phyloP scores from a whole-genome alignment of 305 asterid species.

The Fraxinus angustifolia region DNA sequence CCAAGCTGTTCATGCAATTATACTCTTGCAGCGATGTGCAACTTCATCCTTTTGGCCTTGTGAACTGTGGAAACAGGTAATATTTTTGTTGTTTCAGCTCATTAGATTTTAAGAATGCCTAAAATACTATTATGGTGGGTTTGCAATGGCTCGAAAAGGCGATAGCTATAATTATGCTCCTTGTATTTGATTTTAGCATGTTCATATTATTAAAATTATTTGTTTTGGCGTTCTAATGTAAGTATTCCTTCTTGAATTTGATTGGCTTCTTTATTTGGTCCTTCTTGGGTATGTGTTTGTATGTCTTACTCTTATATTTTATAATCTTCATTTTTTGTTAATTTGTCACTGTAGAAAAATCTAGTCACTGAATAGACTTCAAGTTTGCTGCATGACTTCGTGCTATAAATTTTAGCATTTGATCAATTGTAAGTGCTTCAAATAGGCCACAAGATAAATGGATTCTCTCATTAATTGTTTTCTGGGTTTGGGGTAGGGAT shows the following conservation, averaged over 20 bases:
- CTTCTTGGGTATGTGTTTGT: not conserved
- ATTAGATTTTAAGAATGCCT: not conserved
- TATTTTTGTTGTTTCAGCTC: constrained; percentile 3
- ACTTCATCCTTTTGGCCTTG: constrained; percentile 54
- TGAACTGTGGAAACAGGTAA: constrained; percentile 61
- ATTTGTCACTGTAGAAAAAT: not conserved
- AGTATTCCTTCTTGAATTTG: not conserved
- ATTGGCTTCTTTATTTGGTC: not conserved
- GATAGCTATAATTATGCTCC: not conserved
- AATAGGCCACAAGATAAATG: not conserved
- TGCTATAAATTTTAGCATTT: not conserved
- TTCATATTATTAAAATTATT: not conserved
- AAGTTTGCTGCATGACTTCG: not conserved
- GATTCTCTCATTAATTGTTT: not conserved
- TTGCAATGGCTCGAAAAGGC: not conserved
- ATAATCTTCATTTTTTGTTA: not conserved
- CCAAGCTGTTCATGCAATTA: constrained; percentile 48
- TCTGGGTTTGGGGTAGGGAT: not conserved
- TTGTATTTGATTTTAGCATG: not conserved
- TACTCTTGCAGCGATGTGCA: constrained; percentile 36
- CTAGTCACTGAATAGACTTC: not conserved
- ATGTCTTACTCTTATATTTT: not conserved
- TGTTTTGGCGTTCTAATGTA: not conserved
- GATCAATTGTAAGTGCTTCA: not conserved
- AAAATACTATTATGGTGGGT: not conserved